A percentile compares a stretch with the other conserved stretches of the same genome.
Evolutionary conservation across 2,329 filamentous ascomycete species (phyloP).

Genomic region (Purpureocillium lavendulum): DNA sequence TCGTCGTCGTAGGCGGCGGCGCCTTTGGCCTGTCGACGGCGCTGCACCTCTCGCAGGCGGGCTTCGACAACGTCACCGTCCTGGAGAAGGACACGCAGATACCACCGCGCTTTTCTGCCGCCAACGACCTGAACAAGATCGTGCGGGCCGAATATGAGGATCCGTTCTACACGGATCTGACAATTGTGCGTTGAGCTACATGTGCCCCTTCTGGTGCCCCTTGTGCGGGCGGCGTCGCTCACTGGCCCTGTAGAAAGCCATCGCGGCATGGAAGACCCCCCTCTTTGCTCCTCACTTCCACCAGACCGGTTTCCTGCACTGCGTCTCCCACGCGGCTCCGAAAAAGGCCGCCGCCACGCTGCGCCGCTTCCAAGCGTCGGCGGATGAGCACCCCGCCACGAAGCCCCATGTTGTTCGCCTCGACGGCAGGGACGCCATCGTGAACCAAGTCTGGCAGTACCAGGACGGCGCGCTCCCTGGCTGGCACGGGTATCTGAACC

Average conservation of each 20-base stretch:
- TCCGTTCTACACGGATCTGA: constrained; percentile 44
- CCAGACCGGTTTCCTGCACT: constrained; percentile 33
- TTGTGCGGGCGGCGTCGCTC: background rate
- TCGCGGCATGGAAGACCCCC: constrained; percentile 41
- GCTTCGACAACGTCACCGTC: constrained; percentile 37
- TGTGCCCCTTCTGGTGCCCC: constrained; percentile 37
- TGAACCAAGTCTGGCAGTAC: constrained; percentile 36
- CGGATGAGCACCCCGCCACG: constrained; percentile 28
- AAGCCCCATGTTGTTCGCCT: constrained; percentile 29
- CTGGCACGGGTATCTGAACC: constrained; percentile 53
- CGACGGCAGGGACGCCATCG: constrained; percentile 27
- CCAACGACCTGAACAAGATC: constrained; percentile 55
- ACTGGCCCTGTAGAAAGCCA: constrained; percentile 29
- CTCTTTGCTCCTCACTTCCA: constrained; percentile 44
- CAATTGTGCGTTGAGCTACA: constrained; percentile 12
- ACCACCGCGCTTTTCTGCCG: constrained; percentile 42
- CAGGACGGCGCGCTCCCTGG: constrained; percentile 33
- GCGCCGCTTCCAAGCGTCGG: no score
- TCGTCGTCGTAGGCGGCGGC: constrained; percentile 36
- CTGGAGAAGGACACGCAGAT: constrained; percentile 29
- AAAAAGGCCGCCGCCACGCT: constrained; percentile 26
- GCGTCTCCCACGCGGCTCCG: constrained; percentile 36
- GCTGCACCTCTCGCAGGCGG: constrained; percentile 32
- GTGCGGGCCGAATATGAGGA: constrained; percentile 51
- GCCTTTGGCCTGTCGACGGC: constrained; percentile 43